phyloP scores from a whole-genome alignment of 1,284 basidiomycete genomes.

The Heterobasidion annosum region DNA sequence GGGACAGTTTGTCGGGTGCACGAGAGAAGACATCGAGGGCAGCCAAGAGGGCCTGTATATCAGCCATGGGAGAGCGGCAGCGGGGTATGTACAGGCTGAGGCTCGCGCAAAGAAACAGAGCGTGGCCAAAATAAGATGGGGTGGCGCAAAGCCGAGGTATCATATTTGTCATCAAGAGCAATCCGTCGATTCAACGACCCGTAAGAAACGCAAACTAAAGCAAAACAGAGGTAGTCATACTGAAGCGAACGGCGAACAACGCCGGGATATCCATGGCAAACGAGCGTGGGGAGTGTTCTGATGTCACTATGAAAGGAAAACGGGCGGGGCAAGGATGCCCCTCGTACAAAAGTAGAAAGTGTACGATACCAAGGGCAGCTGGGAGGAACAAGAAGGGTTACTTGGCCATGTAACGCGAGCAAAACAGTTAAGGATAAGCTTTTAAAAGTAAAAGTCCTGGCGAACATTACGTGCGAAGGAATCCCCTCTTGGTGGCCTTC shows the following conservation, averaged over 20 bases:
- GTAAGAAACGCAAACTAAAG: conserved; percentile 23
- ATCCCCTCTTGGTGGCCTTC: conserved; percentile 68
- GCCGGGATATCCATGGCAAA: conserved; percentile 51
- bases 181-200: conserved; percentile 22
- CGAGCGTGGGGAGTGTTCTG: conserved; percentile 39
- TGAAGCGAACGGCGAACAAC: conserved; percentile 34
- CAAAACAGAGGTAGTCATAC: conserved; percentile 27
- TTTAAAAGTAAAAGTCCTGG: conserved; percentile 7
- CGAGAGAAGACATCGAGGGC: conserved; percentile 69
- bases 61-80: conserved; percentile 36
- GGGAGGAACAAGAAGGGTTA: conserved; percentile 20
- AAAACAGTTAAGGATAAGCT: conserved; percentile 16
- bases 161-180: conserved; percentile 13
- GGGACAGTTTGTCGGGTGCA: conserved; percentile 74
- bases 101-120: background rate
- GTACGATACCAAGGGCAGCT: conserved; percentile 29
- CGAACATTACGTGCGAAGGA: conserved; percentile 53
- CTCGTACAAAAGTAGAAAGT: conserved; percentile 28
- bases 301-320: conserved; percentile 3
- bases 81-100: background rate
- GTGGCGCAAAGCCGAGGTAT: conserved; percentile 12
- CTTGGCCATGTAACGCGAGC: conserved; percentile 19
- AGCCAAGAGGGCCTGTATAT: conserved; percentile 61
- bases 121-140: conserved; percentile 1
- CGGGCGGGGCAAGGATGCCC: conserved; percentile 15